Base-by-base conservation (phyloP, 495 filamentous ascomycete species). In the Aspergillus steynii region DNA sequence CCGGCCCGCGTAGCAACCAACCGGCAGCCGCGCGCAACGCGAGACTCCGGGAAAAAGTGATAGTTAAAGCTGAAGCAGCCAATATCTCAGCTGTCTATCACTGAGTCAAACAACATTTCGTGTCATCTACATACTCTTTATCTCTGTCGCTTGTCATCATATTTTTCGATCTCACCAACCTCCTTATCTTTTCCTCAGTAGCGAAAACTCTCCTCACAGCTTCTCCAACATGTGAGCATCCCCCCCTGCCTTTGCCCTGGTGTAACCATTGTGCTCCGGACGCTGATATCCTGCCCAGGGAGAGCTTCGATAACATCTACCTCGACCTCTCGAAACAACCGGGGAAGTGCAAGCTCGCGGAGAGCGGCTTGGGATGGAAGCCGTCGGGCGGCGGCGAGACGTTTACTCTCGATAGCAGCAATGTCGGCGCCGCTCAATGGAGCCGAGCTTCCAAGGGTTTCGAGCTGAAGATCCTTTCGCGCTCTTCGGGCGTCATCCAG, bases 281-380 rank as follows among this genome's bases (percentile, higher is more conserved):
- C 29, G 52, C 75, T 79, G 56, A 79, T 59, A 20, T 50, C 55
- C 55, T 15, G 60, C 29, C 15, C 51, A 89, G 85, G 86, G 95
- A 99, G 85, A 92, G 86, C 71, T 99, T 99, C 71, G 93, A 98
- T 68, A 91, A 90, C 70, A 96, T 97, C 78, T 90, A 95, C 74
- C 85, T 99, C 60, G 93, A 99, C 74, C 82, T 99, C 29, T 97
- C 93, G 52, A 92, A 90, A 71, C 88, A 92, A 68, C 81, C 86
- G 14, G 96, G 96, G 61, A 94, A 91, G 81, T 96, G 92, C 79
- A 87, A 94, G 68, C 90, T 99, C 65, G 93, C 92, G 48, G 94
- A 97, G 62, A 91, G 85, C 55, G 96, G 96, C 51, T 80, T 96
- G 63, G 96, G 93, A 51, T 99, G 96, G 96, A 95, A 93, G 72